These are phyloP conservation scores for Cladosporium sphaerospermum DNA, from an alignment of 2,329 filamentous ascomycete species.

Conservation along the genomic window DNA sequence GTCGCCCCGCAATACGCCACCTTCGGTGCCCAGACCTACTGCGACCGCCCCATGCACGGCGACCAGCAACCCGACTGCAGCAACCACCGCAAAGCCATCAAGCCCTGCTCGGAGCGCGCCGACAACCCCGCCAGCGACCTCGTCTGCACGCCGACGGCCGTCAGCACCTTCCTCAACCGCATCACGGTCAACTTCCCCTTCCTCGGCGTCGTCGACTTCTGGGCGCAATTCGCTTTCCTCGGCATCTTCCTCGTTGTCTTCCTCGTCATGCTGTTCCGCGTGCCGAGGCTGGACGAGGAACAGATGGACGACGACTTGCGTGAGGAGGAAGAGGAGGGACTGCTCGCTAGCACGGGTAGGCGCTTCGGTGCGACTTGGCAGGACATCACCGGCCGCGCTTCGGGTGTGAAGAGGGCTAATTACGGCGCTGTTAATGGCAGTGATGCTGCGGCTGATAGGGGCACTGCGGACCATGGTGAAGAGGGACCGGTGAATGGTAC, in stretches of 20 bases:
- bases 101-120: conserved; percentile 72
- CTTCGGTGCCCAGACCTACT: conserved; percentile 92
- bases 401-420: conserved; percentile 29
- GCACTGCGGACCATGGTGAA: conserved; percentile 14
- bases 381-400: conserved; percentile 64
- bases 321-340: conserved; percentile 85
- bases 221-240: conserved; percentile 91
- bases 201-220: conserved; percentile 88
- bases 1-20: conserved; percentile 94
- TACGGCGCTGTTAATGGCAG: conserved; percentile 22
- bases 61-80: conserved; percentile 70
- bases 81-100: conserved; percentile 63
- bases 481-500: conserved; percentile 8
- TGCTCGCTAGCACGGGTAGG: conserved; percentile 75
- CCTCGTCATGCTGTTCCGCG: conserved; percentile 69
- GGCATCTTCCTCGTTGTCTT: conserved; percentile 75
- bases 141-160: conserved; percentile 85
- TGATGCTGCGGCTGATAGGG: conserved; percentile 12
- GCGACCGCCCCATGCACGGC: conserved; percentile 61
- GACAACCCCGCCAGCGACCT: conserved; percentile 64
- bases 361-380: conserved; percentile 84
- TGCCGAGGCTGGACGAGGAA: conserved; percentile 68
- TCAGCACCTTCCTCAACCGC: conserved; percentile 88
- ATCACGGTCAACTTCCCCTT: conserved; percentile 92
- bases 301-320: conserved; percentile 85